A percentile compares a stretch with the other conserved stretches of the same genome.
Evolutionary conservation across 2,329 filamentous ascomycete species (phyloP).

Genomic region (Furcasterigmium sp.): DNA sequence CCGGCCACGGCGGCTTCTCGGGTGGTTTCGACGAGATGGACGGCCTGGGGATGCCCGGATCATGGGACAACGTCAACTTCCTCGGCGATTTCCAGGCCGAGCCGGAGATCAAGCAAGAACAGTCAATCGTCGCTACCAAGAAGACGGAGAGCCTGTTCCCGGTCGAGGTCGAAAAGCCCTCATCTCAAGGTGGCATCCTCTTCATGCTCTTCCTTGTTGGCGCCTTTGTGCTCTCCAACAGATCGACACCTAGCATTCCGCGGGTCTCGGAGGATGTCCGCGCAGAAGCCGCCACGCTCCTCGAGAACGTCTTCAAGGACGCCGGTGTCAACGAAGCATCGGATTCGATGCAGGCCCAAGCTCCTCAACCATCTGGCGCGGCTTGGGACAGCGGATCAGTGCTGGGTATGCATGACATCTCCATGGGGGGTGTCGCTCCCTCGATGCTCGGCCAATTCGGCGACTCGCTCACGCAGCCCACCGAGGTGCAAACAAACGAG

Average conservation of each 20-base stretch:
- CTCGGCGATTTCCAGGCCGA: constrained; percentile 66
- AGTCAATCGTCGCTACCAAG: constrained; percentile 48
- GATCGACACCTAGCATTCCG: constrained; percentile 65
- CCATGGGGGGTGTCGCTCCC: constrained; percentile 45
- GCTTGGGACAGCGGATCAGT: constrained; percentile 37
- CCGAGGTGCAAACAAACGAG: constrained; percentile 80
- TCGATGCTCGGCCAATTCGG: constrained; percentile 63
- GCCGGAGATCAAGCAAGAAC: constrained; percentile 55
- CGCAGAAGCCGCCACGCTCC: constrained; percentile 68
- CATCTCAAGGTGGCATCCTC: constrained; percentile 75
- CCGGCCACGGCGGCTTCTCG: constrained; percentile 58
- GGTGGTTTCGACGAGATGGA: constrained; percentile 79
- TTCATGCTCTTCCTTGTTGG: constrained; percentile 96
- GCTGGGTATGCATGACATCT: constrained; percentile 33
- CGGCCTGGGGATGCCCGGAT: constrained; percentile 71
- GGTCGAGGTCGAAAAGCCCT: constrained; percentile 54
- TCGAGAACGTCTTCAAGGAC: constrained; percentile 79
- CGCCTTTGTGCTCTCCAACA: constrained; percentile 90
- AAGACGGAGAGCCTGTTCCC: constrained; percentile 43
- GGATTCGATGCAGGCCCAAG: constrained; percentile 35
- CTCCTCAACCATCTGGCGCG: constrained; percentile 47
- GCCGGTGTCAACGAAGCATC: constrained; percentile 54
- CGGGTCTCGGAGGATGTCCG: constrained; percentile 77
- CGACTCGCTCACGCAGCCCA: constrained; percentile 66
- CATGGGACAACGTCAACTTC: constrained; percentile 80